Conservation (phyloP, 768 basidiomycete species). For the Suillus luteus region DNA sequence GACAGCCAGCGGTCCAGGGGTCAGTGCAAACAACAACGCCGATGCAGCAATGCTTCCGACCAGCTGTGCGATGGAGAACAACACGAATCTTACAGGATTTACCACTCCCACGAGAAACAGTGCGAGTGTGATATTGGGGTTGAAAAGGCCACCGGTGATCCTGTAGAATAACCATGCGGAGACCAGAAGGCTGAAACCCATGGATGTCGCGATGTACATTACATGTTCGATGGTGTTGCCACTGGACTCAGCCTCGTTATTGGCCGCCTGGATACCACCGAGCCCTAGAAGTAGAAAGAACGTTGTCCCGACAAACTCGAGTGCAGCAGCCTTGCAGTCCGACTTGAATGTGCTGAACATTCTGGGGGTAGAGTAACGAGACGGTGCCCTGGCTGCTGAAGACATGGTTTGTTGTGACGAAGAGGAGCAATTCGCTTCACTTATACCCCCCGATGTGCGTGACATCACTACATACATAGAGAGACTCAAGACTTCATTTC, state of each 20-base stretch:
- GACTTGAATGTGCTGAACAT: conserved; percentile 34
- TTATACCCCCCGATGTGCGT: background rate
- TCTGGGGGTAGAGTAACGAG: conserved; percentile 10
- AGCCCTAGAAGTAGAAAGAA: conserved; percentile 67
- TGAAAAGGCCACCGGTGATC: conserved; percentile 65
- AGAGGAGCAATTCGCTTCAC: background rate
- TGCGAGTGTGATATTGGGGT: conserved; percentile 61
- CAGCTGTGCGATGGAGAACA: conserved; percentile 65
- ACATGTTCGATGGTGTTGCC: conserved; percentile 42
- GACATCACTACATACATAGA: background rate
- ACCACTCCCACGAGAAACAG: conserved; percentile 59
- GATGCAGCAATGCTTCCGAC: conserved; percentile 61
- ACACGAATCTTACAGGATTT: conserved; percentile 53
- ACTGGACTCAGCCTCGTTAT: conserved; percentile 35
- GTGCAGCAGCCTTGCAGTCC: conserved; percentile 50
- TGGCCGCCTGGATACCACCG: conserved; percentile 62
- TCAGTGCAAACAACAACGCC: conserved; percentile 54
- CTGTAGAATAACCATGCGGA: conserved; percentile 72
- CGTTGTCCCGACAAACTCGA: conserved; percentile 62
- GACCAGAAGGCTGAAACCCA: conserved; percentile 63
- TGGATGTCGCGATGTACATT: conserved; percentile 58
- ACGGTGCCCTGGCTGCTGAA: conserved; percentile 2
- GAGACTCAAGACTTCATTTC: background rate
- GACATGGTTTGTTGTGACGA: background rate
- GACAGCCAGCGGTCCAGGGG: conserved; percentile 54